These are phyloP conservation scores for Hymenoscyphus fructigenus DNA, from an alignment of 2,329 filamentous ascomycete species.

Conservation along the genomic window DNA sequence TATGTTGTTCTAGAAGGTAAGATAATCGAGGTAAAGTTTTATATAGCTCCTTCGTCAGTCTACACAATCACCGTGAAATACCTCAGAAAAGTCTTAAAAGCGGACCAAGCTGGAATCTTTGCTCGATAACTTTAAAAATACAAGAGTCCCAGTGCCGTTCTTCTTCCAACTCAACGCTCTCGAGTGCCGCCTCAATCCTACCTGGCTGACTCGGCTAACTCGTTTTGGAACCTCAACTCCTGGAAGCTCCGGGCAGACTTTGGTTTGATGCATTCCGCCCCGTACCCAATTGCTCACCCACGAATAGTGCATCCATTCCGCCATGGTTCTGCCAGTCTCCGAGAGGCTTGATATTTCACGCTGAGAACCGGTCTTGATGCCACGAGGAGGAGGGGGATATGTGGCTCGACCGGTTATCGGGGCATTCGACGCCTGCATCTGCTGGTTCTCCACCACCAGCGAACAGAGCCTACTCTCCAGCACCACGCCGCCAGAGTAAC, in stretches of 20 bases:
- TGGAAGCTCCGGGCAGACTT: not conserved
- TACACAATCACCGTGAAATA: too few relatives aligned
- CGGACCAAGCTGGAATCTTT: not conserved
- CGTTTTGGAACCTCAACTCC: constrained; percentile 1
- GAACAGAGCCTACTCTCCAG: constrained; percentile 70
- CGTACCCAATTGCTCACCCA: not conserved
- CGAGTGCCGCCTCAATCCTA: not conserved
- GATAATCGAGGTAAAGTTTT: too few relatives aligned
- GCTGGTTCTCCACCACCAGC: constrained; percentile 59
- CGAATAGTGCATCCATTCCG: not conserved
- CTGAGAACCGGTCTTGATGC: constrained; percentile 7
- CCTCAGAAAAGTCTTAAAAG: too few relatives aligned
- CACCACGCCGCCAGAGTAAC: constrained; percentile 65
- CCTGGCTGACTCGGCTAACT: not conserved
- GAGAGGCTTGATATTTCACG: not conserved
- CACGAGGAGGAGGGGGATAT: constrained; percentile 46
- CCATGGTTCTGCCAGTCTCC: constrained; percentile 4
- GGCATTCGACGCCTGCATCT: constrained; percentile 54
- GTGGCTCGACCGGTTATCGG: constrained; percentile 89
- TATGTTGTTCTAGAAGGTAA: too few relatives aligned
- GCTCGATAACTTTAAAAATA: not conserved
- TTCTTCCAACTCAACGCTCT: not conserved
- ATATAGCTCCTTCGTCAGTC: too few relatives aligned
- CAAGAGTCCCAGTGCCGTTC: too few relatives aligned
- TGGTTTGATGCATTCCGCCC: not conserved